Evolutionary conservation across 1,139 yeast genomes (phyloP).

Genomic region (Taphrina deformans): DNA sequence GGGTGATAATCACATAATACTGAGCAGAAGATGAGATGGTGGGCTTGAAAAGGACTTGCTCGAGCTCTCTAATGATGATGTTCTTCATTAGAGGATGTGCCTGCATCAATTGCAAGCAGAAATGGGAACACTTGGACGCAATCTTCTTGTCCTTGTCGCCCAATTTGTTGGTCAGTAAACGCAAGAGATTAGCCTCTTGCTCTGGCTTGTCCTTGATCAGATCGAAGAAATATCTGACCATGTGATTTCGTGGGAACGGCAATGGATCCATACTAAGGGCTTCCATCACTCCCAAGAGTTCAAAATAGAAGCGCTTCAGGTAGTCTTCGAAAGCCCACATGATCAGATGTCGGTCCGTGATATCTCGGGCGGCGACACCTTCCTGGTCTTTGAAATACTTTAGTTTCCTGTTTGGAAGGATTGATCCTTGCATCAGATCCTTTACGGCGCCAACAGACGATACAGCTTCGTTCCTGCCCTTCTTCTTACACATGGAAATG

Average conservation of each 20-base stretch:
- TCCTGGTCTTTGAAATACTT: slow-evolving; percentile 77
- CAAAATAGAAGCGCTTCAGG: slow-evolving; percentile 72
- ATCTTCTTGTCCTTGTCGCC: slow-evolving; percentile 93
- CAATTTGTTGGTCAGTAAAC: slow-evolving; percentile 86
- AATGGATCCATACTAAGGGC: slow-evolving; percentile 86
- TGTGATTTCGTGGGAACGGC: slow-evolving; percentile 78
- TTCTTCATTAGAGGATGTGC: slow-evolving; percentile 95
- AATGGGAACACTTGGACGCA: slow-evolving; percentile 82
- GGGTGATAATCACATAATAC: slow-evolving; percentile 81
- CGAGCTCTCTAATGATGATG: slow-evolving; percentile 72
- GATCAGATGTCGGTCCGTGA: slow-evolving; percentile 52
- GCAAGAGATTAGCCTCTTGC: slow-evolving; percentile 87
- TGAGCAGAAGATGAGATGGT: slow-evolving; percentile 64
- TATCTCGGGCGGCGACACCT: slow-evolving; percentile 46
- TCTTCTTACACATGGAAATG: slow-evolving; percentile 77
- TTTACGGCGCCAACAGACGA: slow-evolving; percentile 87
- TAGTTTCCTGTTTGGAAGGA: slow-evolving; percentile 80
- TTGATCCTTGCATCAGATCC: slow-evolving; percentile 78
- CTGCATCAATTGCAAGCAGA: slow-evolving; percentile 76
- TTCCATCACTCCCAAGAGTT: slow-evolving; percentile 68
- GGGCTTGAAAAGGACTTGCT: slow-evolving; percentile 75
- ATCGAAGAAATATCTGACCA: slow-evolving; percentile 74
- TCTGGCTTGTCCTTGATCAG: slow-evolving; percentile 85
- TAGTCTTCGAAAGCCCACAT: slow-evolving; percentile 86
- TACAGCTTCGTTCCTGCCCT: slow-evolving; percentile 88